Evolutionary conservation across 768 basidiomycete genomes (phyloP).

Genomic region (Brasilioporus rufonigricans): DNA sequence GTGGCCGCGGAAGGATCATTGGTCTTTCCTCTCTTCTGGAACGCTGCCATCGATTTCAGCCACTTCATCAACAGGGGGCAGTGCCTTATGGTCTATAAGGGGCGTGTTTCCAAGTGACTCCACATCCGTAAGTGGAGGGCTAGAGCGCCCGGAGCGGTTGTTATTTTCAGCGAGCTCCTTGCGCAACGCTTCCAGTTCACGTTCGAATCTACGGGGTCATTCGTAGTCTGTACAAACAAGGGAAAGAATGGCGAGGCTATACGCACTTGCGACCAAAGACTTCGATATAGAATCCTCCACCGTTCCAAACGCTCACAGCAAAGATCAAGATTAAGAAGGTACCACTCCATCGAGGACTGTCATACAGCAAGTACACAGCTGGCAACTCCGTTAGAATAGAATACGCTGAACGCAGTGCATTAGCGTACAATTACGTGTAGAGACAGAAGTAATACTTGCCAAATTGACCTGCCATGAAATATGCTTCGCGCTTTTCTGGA

Average conservation of each 20-base stretch:
- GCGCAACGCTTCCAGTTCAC: constrained; percentile 84
- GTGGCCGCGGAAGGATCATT: constrained; percentile 17
- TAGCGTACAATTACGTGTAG: not conserved
- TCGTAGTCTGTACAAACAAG: not conserved
- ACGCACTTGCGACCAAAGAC: constrained; percentile 95
- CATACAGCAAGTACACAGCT: constrained; percentile 79
- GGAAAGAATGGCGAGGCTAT: constrained; percentile 1
- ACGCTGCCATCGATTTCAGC: constrained; percentile 7
- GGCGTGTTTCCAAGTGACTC: constrained; percentile 40
- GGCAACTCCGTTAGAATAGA: constrained; percentile 83
- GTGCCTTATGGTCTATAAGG: constrained; percentile 18
- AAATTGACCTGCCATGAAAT: constrained; percentile 86
- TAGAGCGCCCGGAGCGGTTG: constrained; percentile 52
- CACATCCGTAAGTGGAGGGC: constrained; percentile 47
- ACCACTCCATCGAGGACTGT: constrained; percentile 74
- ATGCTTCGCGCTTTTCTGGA: constrained; percentile 58
- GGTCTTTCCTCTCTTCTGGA: constrained; percentile 29
- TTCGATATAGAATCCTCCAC: constrained; percentile 93
- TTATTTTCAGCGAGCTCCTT: constrained; percentile 81
- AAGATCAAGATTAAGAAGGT: constrained; percentile 80
- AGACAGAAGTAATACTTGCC: constrained; percentile 40
- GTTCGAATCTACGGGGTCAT: constrained; percentile 67
- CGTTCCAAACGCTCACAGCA: constrained; percentile 91
- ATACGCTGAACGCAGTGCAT: constrained; percentile 54
- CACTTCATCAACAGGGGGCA: constrained; percentile 23